Evolutionary conservation across 345 rosid genomes (phyloP), one percentile per base, ranked within the genome.

Genomic region (Eucalyptus leucophloia): DNA sequence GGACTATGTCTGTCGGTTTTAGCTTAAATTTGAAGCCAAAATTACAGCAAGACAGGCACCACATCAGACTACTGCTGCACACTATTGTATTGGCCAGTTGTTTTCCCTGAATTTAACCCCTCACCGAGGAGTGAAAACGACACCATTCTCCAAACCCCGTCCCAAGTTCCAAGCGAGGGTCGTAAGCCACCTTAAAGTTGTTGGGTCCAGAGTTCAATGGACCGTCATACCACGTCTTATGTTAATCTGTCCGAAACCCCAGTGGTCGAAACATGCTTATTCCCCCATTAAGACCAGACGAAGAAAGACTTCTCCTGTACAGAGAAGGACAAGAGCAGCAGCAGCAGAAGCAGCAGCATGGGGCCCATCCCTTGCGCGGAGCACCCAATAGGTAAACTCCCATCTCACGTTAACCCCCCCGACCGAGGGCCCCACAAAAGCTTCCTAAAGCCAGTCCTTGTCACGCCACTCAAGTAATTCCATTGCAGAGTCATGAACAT

Each of bases 401-500:
- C 89, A 91, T 90, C 92, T 87, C 91, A 88, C 87, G 53, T 87
- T 81, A 86, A 86, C 83, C 58, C 58, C 58, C 82, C 90, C 88
- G 90, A 92, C 93, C 60, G 47, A 34, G 88, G 88, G 87, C 69
- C 94, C 93, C 93, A 87, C 89, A 34, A 87, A 91, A 89, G 92
- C 91, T 87, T 89, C 91, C 91, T 0, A 87, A 90, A 81, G 42
- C 45, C 89, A 89, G 91, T 12, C 89, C 42, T 87, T 89, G 69
- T 89, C 86, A 50, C 91, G 53, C 90, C 93, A 87, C 92, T 89
- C 89, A 88, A 83, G 88, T 86, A 69, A 89, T 89, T 86, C 90
- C 86, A 47, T 28, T 32, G 53, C 49, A 45, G 11, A 53, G 58
- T 53, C 58, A 53, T 62, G 32, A 26, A 60, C 67, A 62, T 62